A percentile compares a stretch with the other conserved stretches of the same genome.
Conservation (phyloP, 495 filamentous ascomycete species). For the Penicillium verhagenii region DNA sequence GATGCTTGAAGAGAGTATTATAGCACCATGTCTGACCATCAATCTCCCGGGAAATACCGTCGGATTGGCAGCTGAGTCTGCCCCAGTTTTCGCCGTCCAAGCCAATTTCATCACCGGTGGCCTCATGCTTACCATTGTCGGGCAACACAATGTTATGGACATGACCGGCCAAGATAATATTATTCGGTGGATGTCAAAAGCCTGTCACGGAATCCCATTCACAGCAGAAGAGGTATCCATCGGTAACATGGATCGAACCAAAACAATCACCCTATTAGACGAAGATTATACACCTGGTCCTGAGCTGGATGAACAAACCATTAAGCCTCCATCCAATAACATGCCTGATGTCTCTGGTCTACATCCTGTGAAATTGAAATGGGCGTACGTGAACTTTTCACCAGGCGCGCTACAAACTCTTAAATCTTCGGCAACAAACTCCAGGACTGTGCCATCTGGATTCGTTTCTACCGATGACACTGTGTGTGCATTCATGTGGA, state of each 20-base stretch:
- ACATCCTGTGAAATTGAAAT: neutral
- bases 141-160: constrained; percentile 53
- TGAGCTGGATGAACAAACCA: constrained; percentile 33
- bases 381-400: constrained; percentile 10
- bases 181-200: constrained; percentile 53
- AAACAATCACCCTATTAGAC: constrained; percentile 43
- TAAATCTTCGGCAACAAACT: constrained; percentile 38
- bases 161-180: constrained; percentile 51
- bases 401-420: constrained; percentile 31
- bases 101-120: constrained; percentile 52
- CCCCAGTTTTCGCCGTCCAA: constrained; percentile 52
- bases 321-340: constrained; percentile 14
- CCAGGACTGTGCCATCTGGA: constrained; percentile 13
- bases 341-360: neutral
- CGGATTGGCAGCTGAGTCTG: constrained; percentile 18
- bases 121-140: constrained; percentile 45
- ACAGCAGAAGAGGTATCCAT: constrained; percentile 40
- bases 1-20: constrained; percentile 51
- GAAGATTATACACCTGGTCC: constrained; percentile 28
- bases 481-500: constrained; percentile 54
- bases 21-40: constrained; percentile 49
- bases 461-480: constrained; percentile 55
- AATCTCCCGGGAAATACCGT: constrained; percentile 17
- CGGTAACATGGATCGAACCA: constrained; percentile 45
- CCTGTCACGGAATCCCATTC: constrained; percentile 46